Evolutionary conservation across 768 basidiomycete species (phyloP), one percentile per base, ranked within the genome.

Genomic region (Podaxis pistillaris): DNA sequence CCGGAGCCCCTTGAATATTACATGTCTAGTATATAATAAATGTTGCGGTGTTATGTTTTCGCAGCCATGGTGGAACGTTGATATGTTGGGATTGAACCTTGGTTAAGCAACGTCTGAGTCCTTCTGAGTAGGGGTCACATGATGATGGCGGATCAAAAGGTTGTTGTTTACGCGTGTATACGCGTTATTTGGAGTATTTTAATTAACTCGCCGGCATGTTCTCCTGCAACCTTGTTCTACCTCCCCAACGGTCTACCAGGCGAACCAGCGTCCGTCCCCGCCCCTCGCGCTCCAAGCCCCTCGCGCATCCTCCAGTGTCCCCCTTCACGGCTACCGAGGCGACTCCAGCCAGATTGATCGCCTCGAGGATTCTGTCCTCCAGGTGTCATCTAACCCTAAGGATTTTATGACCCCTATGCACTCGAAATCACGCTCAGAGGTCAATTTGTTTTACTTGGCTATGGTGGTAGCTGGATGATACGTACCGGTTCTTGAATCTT

Each of bases 1-100:
- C 19, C 19, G 19, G 19, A 19, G 19, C 60, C 51, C 81, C 54
- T 52, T 19, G 19, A 19, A 19, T 19, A 19, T 19, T 19, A 19
- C 19, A 19, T 19, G 19, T 19, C 19, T 19, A 19, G 19, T 19
- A 19, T 19, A 19, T 19, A 19, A 19, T 19, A 19, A 19, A 19
- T 19, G 19, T 19, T 19, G 22, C 36, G 30, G 17, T 28, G 37
- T 68, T n/a, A 28, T 84, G 81, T 85, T 38, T 93, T 91, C 73
- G 80, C 86, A 68, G 74, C 77, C 0, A 98, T 96, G 0, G 91
- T 98, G 17, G 94, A 98, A 67, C 70, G 30, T 33, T 8, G 30
- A 33, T 33, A 33, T 33, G 30, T 33, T 33, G 7, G 30, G 7
- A 1, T 33, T 33, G 30, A 33, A 7, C 6, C 7, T 30, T 30